phyloP scores from a whole-genome alignment of 2,329 filamentous ascomycete genomes.

The Colletotrichum eremochloae region DNA sequence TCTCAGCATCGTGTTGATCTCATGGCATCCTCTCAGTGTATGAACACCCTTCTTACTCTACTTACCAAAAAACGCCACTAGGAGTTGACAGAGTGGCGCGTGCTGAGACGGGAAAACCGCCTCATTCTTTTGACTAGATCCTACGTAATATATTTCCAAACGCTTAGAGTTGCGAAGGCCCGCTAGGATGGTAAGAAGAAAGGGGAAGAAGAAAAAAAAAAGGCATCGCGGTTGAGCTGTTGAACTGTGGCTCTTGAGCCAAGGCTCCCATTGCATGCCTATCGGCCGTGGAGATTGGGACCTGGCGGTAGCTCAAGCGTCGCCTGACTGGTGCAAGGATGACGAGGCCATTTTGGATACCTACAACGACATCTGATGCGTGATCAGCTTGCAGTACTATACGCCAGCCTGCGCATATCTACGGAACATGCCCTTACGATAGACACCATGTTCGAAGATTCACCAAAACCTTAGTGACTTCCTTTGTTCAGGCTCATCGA shows the following conservation, averaged over 20 bases:
- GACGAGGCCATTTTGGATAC: not conserved
- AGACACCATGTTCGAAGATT: not conserved
- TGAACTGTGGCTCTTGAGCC: not conserved
- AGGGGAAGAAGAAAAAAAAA: not conserved
- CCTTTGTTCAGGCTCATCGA: not conserved
- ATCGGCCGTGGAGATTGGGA: no score
- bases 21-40: not conserved
- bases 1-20: constrained; percentile 23
- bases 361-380: not conserved
- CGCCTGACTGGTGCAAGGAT: not conserved
- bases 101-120: not conserved
- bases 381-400: not conserved
- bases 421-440: not conserved
- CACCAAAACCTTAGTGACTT: not conserved
- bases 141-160: not conserved
- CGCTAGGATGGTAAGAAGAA: not conserved
- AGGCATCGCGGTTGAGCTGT: not conserved
- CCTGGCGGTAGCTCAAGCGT: not conserved
- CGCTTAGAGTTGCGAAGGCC: not conserved
- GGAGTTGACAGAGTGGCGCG: constrained; percentile 10
- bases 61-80: not conserved
- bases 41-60: not conserved
- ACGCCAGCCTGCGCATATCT: not conserved
- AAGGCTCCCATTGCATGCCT: not conserved
- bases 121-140: not conserved